phyloP scores from a whole-genome alignment of 305 asterid species.

The Fraxinus angustifolia region DNA sequence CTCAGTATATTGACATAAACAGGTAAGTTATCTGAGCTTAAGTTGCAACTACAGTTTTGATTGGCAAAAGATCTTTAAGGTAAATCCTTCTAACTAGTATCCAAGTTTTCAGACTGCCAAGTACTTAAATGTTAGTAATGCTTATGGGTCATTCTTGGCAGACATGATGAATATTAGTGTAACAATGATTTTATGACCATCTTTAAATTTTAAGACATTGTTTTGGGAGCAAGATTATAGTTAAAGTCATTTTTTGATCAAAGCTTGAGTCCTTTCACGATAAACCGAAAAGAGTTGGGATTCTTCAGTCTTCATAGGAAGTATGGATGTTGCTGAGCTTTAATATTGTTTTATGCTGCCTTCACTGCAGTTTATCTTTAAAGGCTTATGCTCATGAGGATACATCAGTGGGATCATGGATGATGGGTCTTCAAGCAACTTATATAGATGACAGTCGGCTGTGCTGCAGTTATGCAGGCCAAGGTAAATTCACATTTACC shows the following conservation, averaged over 20 bases:
- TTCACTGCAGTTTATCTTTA: constrained; percentile 64
- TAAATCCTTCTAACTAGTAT: background rate
- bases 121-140: background rate
- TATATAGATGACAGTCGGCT: constrained; percentile 78
- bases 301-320: background rate
- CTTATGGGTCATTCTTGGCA: background rate
- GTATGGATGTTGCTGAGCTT: background rate
- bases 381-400: constrained; percentile 85
- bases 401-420: constrained; percentile 91
- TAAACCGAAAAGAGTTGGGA: background rate
- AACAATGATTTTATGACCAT: background rate
- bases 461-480: constrained; percentile 68
- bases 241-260: background rate
- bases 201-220: background rate
- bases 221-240: background rate
- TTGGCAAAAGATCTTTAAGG: background rate
- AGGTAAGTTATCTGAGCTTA: constrained; percentile 44
- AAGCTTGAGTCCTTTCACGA: background rate
- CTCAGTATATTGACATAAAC: constrained; percentile 71
- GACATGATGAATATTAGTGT: background rate
- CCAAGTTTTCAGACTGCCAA: background rate
- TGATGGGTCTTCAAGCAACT: constrained; percentile 90
- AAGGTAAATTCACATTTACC: constrained; percentile 45
- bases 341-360: constrained; percentile 6
- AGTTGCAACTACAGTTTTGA: background rate